Conservation (phyloP, 2,329 filamentous ascomycete genomes). For the Pseudogymnoascus sp. region DNA sequence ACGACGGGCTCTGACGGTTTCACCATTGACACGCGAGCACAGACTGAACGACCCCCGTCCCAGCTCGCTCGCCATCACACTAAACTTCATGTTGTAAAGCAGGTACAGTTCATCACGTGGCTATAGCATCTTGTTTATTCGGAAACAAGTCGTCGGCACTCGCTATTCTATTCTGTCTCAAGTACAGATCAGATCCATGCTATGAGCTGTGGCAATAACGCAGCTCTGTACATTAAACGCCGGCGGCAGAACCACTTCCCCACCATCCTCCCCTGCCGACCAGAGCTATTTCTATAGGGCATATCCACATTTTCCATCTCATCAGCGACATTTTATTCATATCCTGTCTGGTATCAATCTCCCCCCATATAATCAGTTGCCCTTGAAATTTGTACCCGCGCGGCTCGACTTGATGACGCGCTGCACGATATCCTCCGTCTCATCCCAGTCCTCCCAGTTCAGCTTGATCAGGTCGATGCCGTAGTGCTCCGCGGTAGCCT, state of each 20-base stretch:
- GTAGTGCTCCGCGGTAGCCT: constrained; percentile 72
- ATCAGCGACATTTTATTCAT: neutral
- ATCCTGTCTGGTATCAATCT: constrained; percentile 1
- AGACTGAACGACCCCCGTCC: neutral
- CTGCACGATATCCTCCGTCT: constrained; percentile 75
- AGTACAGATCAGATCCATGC: constrained; percentile 7
- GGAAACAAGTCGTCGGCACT: neutral
- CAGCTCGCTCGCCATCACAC: neutral
- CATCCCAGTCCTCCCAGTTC: constrained; percentile 82
- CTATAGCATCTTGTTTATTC: neutral
- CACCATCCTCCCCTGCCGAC: neutral
- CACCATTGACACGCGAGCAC: constrained; percentile 2
- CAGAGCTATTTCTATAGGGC: neutral
- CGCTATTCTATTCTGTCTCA: constrained; percentile 5
- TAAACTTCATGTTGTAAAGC: neutral
- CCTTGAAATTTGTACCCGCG: constrained; percentile 41
- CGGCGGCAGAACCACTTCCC: neutral
- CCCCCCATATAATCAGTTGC: neutral
- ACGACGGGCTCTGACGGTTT: neutral
- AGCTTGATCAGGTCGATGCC: constrained; percentile 72
- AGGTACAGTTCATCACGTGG: neutral
- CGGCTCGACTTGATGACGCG: constrained; percentile 66
- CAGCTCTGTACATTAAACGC: constrained; percentile 2
- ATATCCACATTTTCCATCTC: constrained; percentile 2
- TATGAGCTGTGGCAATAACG: neutral